phyloP scores from a whole-genome alignment of 1,284 basidiomycete species.

The Ustilago tritici region DNA sequence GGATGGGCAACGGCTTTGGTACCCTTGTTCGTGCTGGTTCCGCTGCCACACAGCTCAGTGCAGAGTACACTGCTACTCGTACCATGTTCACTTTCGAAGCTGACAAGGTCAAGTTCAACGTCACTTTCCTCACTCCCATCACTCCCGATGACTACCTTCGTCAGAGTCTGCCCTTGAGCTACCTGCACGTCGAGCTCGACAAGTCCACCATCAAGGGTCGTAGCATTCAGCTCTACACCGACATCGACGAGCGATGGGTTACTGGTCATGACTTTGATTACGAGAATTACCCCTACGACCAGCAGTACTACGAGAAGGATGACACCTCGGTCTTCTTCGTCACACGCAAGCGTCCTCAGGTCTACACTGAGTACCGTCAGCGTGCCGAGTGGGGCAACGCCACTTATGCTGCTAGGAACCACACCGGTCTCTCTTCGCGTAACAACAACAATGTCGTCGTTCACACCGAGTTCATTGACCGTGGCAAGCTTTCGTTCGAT shows the following conservation, averaged over 20 bases:
- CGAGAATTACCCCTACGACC: slow-evolving; percentile 54
- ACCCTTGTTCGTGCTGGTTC: slow-evolving; percentile 54
- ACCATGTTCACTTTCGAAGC: slow-evolving; percentile 66
- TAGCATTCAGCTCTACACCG: slow-evolving; percentile 59
- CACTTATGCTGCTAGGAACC: slow-evolving; percentile 59
- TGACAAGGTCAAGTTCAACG: slow-evolving; percentile 60
- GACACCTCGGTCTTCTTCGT: slow-evolving; percentile 59
- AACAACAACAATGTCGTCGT: slow-evolving; percentile 67
- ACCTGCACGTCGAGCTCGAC: slow-evolving; percentile 63
- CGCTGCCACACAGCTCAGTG: slow-evolving; percentile 59
- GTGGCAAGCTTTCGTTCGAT: slow-evolving; percentile 56
- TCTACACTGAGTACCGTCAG: slow-evolving; percentile 65
- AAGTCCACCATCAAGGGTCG: slow-evolving; percentile 37
- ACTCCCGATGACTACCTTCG: slow-evolving; percentile 63
- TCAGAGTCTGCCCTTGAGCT: slow-evolving; percentile 66
- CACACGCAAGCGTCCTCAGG: slow-evolving; percentile 55
- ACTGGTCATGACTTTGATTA: slow-evolving; percentile 67
- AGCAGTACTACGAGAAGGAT: slow-evolving; percentile 49
- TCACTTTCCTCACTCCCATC: slow-evolving; percentile 67
- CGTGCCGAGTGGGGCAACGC: slow-evolving; percentile 67
- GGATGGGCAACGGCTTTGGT: slow-evolving; percentile 66
- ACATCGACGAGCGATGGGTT: slow-evolving; percentile 65
- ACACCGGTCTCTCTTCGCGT: slow-evolving; percentile 52
- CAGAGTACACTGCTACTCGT: slow-evolving; percentile 64
- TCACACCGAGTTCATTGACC: slow-evolving; percentile 61